Evolutionary conservation across 768 basidiomycete genomes (phyloP).

Genomic region (Leucocoprinus birnbaumii): DNA sequence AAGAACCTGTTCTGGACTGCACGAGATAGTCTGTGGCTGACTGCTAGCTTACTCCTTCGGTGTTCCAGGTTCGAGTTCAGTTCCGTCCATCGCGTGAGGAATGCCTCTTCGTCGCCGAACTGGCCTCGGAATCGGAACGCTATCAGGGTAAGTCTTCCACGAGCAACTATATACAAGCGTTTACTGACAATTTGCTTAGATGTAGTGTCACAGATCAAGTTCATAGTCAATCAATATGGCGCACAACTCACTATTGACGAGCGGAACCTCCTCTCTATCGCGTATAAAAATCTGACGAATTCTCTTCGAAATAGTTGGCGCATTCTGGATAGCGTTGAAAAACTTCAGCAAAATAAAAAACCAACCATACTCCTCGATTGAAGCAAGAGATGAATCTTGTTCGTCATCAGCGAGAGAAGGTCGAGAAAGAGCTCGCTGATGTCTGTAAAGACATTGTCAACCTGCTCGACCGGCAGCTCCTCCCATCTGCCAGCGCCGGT

Average conservation of each 20-base stretch:
- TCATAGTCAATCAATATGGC: constrained; percentile 63
- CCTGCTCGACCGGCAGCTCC: constrained; percentile 53
- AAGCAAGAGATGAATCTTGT: constrained; percentile 61
- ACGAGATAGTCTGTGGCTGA: neutral
- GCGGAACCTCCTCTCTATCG: constrained; percentile 84
- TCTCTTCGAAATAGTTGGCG: constrained; percentile 84
- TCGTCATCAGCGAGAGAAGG: constrained; percentile 67
- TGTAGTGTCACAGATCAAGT: constrained; percentile 77
- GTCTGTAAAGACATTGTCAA: constrained; percentile 79
- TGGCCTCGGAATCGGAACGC: constrained; percentile 86
- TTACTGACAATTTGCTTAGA: constrained; percentile 45
- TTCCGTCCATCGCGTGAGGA: constrained; percentile 28
- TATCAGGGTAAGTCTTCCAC: constrained; percentile 69
- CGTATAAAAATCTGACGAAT: constrained; percentile 90
- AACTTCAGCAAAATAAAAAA: constrained; percentile 47
- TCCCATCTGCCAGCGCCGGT: constrained; percentile 57
- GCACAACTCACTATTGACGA: constrained; percentile 78
- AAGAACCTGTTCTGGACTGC: neutral
- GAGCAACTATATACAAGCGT: too few species aligned
- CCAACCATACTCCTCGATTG: constrained; percentile 36
- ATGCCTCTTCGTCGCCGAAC: constrained; percentile 65
- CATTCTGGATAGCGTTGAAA: constrained; percentile 72
- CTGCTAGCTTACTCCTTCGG: neutral
- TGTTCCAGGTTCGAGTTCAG: constrained; percentile 5
- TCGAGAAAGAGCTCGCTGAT: constrained; percentile 73